Evolutionary conservation across 2,329 filamentous ascomycete species (phyloP).

Genomic region (Arthroderma uncinatum): DNA sequence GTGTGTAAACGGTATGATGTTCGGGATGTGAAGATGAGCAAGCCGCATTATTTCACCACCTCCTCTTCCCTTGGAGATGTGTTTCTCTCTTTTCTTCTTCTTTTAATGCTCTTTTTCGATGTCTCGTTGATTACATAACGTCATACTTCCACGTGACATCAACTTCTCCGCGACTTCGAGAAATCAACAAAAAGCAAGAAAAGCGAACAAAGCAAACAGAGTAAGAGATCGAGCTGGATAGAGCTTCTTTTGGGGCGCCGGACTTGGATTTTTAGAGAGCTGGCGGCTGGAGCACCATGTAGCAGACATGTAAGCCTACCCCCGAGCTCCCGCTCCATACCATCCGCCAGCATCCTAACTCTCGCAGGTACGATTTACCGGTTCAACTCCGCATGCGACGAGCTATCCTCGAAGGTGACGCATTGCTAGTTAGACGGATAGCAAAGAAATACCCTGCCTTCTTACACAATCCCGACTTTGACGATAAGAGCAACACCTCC

Average conservation of each 20-base stretch:
- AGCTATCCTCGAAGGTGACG: conserved; percentile 66
- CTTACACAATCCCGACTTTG: conserved; percentile 68
- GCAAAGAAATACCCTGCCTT: conserved; percentile 58
- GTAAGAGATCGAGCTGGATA: neutral
- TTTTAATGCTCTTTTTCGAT: neutral
- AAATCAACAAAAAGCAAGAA: neutral
- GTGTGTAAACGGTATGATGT: conserved; percentile 43
- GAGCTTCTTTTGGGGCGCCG: neutral
- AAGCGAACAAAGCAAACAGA: no score
- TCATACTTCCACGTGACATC: no score
- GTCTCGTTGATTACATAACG: neutral
- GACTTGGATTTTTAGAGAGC: no score
- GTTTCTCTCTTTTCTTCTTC: neutral
- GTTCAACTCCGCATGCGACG: conserved; percentile 65
- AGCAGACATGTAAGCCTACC: conserved; percentile 9
- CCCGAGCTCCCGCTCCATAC: neutral
- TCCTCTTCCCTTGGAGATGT: neutral
- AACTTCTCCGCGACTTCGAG: neutral
- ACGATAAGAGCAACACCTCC: conserved; percentile 67
- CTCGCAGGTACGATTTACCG: conserved; percentile 17
- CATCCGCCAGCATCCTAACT: neutral
- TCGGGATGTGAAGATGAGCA: conserved; percentile 50
- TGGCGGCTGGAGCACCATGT: conserved; percentile 5
- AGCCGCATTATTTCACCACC: conserved; percentile 38
- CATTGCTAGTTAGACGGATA: conserved; percentile 64